Percentiles rank a stretch among this genome's conserved stretches.
These are phyloP conservation scores for Vittaforma corneae DNA, from an alignment of 371 early-diverging fungal genomes.

Conservation along the genomic window DNA sequence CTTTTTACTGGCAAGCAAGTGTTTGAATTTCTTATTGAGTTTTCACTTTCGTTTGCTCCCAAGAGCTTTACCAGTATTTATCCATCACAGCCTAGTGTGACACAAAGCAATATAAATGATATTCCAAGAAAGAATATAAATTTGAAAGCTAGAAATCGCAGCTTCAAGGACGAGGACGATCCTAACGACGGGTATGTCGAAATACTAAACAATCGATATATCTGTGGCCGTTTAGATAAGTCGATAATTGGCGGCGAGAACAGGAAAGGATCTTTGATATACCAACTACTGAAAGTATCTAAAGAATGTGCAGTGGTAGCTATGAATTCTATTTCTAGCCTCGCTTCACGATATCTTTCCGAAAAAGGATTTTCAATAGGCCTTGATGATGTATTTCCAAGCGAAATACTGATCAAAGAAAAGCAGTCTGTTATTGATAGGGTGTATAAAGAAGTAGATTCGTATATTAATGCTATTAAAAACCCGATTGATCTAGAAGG, in stretches of 20 bases:
- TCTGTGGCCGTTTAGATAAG: constrained; percentile 88
- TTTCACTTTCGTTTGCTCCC: no score
- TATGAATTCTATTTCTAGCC: constrained; percentile 83
- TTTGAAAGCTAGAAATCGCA: constrained; percentile 24
- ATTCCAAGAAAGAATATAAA: background rate
- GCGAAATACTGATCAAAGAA: constrained; percentile 63
- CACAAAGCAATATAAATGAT: background rate
- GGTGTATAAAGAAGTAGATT: constrained; percentile 74
- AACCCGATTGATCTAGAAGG: background rate
- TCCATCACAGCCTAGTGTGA: background rate
- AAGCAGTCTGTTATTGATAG: constrained; percentile 68
- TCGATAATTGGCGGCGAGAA: constrained; percentile 84
- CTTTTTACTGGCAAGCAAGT: constrained; percentile 67
- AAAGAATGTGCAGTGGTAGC: constrained; percentile 69
- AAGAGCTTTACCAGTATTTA: no score
- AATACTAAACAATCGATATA: constrained; percentile 76
- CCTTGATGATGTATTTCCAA: constrained; percentile 88
- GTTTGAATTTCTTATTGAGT: constrained; percentile 67
- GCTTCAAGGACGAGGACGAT: constrained; percentile 56
- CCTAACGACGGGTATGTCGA: constrained; percentile 75
- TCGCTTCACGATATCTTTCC: constrained; percentile 76
- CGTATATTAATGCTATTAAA: constrained; percentile 64
- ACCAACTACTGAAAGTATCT: constrained; percentile 76
- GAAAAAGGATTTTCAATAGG: constrained; percentile 61
- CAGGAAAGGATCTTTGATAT: constrained; percentile 75